Conservation (phyloP, 768 basidiomycete genomes). For the Pisolithus microcarpus region DNA sequence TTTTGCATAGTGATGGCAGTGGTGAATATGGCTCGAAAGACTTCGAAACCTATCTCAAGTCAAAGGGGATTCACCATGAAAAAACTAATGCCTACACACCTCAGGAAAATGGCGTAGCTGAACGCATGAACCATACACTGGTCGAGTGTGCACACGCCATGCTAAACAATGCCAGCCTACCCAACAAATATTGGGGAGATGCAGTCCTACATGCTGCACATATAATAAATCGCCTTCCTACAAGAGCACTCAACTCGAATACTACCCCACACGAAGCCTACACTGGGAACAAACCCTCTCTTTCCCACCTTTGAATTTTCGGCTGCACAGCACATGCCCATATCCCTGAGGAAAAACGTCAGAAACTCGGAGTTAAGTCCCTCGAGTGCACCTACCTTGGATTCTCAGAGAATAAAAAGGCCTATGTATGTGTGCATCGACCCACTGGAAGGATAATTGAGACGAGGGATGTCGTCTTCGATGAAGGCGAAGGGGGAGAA, state of each 20-base stretch:
- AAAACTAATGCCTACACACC: slow-evolving; percentile 20
- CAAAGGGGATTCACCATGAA: slow-evolving; percentile 12
- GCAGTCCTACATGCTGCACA: background rate
- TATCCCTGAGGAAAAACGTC: slow-evolving; percentile 13
- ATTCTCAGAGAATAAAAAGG: background rate
- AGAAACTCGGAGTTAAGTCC: background rate
- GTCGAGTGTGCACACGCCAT: slow-evolving; percentile 25
- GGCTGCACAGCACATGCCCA: slow-evolving; percentile 23
- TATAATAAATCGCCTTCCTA: background rate
- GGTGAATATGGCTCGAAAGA: slow-evolving; percentile 12
- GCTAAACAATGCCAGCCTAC: slow-evolving; percentile 10
- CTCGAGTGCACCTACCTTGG: background rate
- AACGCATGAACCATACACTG: slow-evolving; percentile 32
- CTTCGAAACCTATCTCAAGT: slow-evolving; percentile 3
- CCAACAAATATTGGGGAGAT: slow-evolving; percentile 3
- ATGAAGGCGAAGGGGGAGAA: too few relatives aligned
- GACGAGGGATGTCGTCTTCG: background rate
- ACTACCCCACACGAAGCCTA: slow-evolving; percentile 21
- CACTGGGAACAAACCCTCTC: slow-evolving; percentile 14
- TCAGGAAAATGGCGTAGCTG: slow-evolving; percentile 39
- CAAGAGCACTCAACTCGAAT: background rate
- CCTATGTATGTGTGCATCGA: background rate
- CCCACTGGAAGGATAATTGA: background rate
- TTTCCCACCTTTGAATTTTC: slow-evolving; percentile 12
- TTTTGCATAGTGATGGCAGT: slow-evolving; percentile 16